A percentile compares a stretch with the other conserved stretches of the same genome.
These are phyloP conservation scores for Porcisia hertigi DNA, from an alignment of 208 protist genomes.

Conservation along the genomic window DNA sequence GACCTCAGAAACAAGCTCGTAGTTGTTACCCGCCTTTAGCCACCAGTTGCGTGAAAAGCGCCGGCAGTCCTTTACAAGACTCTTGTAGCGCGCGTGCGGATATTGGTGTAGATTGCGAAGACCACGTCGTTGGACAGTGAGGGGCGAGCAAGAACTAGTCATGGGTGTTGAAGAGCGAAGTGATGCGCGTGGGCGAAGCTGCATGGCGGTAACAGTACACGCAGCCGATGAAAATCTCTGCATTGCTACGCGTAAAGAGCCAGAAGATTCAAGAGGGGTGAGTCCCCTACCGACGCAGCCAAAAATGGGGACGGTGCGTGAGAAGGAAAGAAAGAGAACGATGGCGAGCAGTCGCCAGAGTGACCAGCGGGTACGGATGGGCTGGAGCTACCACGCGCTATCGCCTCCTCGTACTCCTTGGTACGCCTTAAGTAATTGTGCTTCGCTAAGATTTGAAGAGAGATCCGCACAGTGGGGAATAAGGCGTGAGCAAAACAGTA, in stretches of 20 bases:
- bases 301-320: background rate
- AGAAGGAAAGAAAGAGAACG: background rate
- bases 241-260: background rate
- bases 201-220: background rate
- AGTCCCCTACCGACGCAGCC: background rate
- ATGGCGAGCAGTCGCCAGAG: background rate
- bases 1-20: slow-evolving; percentile 79
- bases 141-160: slow-evolving; percentile 3
- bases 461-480: background rate
- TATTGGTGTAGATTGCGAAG: slow-evolving; percentile 90
- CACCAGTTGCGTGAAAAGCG: slow-evolving; percentile 87
- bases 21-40: slow-evolving; percentile 82
- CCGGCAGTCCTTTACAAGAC: slow-evolving; percentile 74
- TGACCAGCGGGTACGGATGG: background rate
- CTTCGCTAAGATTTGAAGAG: background rate
- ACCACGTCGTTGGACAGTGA: slow-evolving; percentile 51
- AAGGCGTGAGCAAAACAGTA: background rate
- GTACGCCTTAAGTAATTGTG: background rate
- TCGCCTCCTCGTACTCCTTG: background rate
- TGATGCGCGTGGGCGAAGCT: background rate
- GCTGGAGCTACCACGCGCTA: background rate
- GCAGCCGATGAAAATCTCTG: background rate
- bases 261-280: background rate
- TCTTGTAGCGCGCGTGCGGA: slow-evolving; percentile 86
- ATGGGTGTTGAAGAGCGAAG: background rate